phyloP scores from a whole-genome alignment of 495 filamentous ascomycete species.

The Echria macrotheca region DNA sequence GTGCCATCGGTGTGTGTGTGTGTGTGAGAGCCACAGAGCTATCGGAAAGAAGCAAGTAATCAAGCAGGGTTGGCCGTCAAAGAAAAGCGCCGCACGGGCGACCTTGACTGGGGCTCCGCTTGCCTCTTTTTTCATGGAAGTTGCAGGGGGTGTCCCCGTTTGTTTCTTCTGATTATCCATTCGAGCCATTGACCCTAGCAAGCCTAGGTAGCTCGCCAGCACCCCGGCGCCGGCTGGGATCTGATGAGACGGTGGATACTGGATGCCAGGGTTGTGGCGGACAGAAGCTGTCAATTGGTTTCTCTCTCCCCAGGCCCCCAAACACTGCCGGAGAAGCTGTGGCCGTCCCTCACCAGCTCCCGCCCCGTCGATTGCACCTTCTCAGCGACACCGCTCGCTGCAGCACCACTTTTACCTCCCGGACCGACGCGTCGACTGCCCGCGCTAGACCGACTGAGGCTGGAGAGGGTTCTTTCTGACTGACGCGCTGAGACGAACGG shows the following conservation, averaged over 20 bases:
- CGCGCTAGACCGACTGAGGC: too few species aligned
- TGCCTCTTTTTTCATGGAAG: conserved; percentile 5
- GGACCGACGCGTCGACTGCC: too few species aligned
- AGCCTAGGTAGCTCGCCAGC: conserved; percentile 12
- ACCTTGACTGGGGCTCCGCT: neutral
- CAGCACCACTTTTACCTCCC: too few species aligned
- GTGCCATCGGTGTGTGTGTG: neutral
- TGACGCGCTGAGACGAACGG: neutral
- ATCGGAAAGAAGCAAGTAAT: neutral
- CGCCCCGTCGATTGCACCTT: too few species aligned
- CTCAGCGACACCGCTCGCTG: too few species aligned
- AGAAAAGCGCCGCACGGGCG: neutral
- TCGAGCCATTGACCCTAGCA: conserved; percentile 17
- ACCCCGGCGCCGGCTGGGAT: conserved; percentile 18
- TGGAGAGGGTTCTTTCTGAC: too few species aligned
- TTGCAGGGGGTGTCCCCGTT: conserved; percentile 9
- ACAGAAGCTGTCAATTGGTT: conserved; percentile 22
- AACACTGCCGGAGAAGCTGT: too few species aligned
- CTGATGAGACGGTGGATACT: conserved; percentile 17
- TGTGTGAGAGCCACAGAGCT: neutral
- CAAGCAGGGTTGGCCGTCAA: neutral
- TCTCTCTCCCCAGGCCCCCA: too few species aligned
- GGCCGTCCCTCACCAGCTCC: too few species aligned
- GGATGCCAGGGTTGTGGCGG: conserved; percentile 13
- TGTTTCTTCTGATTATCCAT: conserved; percentile 20